Evolutionary conservation across 768 basidiomycete genomes (phyloP), one percentile per base, ranked within the genome.

Genomic region (Suillus americanus): DNA sequence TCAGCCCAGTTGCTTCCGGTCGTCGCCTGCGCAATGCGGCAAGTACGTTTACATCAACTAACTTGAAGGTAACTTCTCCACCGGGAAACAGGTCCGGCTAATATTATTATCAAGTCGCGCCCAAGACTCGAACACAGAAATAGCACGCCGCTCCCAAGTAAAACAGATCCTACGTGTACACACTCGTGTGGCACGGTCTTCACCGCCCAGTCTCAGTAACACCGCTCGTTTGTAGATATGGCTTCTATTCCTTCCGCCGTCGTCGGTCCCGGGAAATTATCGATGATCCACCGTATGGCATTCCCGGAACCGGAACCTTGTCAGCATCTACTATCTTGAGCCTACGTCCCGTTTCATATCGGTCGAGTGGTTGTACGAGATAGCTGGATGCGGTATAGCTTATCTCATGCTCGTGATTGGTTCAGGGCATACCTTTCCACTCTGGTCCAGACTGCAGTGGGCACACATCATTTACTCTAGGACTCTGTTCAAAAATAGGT

Each of bases 251-350:
- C 41, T 41, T 25, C 57, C 57, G 57, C 28, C 40, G 25, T 28
- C 10, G 40, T 59, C 57, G 57, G 57, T 59, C 10, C 57, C 57
- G 56, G 56, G 23, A 56, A 13, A 38, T 55, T 33, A 55, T 35
- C 51, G 30, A 57, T 59, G 56, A 40, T 28, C 56, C 23, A 57
- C 37, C 28, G 18, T 59, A 41, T 59, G 40, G 57, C 56, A 28
- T 59, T 3, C 25, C 18, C 57, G 40, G 38, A 25, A 25, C 56
- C 56, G 56, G 37, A 28, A 20, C 25, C 18, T 25, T 46, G 25
- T 25, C 16, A n/a, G n/a, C n/a, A 45, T 57, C 38, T 50, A 2
- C 50, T 41, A 59, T 59, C 57, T 57, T 28, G 56, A 40, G 55
- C 35, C 7, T 37, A 33, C 28, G 20, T 37, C 55, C 55, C 35